These are phyloP conservation scores for Fraxinus floribunda DNA, from an alignment of 305 asterid species.

Conservation along the genomic window DNA sequence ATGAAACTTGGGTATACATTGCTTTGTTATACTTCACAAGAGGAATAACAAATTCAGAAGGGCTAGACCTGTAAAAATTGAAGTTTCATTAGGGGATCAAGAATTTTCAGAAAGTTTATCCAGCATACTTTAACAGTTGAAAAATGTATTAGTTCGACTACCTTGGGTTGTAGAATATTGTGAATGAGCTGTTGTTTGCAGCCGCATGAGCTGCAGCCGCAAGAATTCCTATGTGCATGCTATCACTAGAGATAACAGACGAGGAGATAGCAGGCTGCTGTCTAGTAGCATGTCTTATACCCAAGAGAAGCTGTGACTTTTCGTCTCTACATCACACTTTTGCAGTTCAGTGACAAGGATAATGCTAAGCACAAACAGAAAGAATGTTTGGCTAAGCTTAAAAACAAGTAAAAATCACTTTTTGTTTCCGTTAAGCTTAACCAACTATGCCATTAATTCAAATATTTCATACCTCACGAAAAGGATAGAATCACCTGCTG, in stretches of 20 bases:
- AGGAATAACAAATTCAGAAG: conserved; percentile 88
- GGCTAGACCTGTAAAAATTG: conserved; percentile 70
- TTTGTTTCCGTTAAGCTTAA: background rate
- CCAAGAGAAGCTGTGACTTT: conserved; percentile 80
- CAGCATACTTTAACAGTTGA: background rate
- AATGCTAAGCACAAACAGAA: background rate
- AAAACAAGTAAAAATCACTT: background rate
- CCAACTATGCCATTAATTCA: background rate
- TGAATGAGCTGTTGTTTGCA: conserved; percentile 85
- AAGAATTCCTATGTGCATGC: conserved; percentile 97
- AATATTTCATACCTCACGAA: conserved; percentile 62
- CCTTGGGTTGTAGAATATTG: conserved; percentile 95
- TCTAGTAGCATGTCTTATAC: conserved; percentile 73
- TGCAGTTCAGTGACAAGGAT: conserved; percentile 21
- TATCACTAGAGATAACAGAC: conserved; percentile 91
- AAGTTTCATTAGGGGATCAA: background rate
- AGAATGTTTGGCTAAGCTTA: conserved; percentile 1
- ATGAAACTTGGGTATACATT: conserved; percentile 79
- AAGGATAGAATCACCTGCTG: conserved; percentile 92
- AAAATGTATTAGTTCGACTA: conserved; percentile 20
- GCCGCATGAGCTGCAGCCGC: conserved; percentile 99
- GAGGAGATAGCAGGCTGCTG: conserved; percentile 93
- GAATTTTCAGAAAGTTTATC: background rate
- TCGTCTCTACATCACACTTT: conserved; percentile 61
- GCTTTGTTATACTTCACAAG: conserved; percentile 94